A percentile compares a stretch with the other conserved stretches of the same genome.
These are phyloP conservation scores for Tephrocybe rancida DNA, from an alignment of 768 basidiomycete genomes.

Conservation along the genomic window DNA sequence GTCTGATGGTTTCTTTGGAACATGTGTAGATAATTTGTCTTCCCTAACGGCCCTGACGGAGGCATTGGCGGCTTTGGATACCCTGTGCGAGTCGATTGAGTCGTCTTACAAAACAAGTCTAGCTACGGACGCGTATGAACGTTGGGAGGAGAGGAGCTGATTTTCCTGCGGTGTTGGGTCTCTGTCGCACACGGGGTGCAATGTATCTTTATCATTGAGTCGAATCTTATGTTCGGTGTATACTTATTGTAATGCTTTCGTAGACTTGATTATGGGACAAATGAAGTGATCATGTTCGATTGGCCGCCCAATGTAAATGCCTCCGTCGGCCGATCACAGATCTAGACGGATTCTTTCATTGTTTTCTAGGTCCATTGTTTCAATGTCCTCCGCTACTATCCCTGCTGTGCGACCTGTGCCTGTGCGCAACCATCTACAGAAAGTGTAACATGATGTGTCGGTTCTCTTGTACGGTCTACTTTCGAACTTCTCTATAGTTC, in stretches of 20 bases:
- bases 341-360: too few species aligned
- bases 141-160: constrained; percentile 72
- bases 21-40: constrained; percentile 83
- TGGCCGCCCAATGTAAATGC: background rate
- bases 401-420: too few species aligned
- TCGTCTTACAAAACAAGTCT: constrained; percentile 68
- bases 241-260: constrained; percentile 7
- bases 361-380: too few species aligned
- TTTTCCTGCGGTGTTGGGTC: background rate
- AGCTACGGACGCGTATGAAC: constrained; percentile 52
- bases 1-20: constrained; percentile 2
- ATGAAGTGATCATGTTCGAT: background rate
- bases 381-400: too few species aligned
- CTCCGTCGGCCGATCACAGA: too few species aligned
- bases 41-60: constrained; percentile 78
- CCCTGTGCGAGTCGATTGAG: constrained; percentile 71
- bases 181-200: background rate
- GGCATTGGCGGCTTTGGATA: constrained; percentile 78
- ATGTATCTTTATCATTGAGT: constrained; percentile 14
- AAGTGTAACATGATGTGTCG: too few species aligned
- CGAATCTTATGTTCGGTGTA: constrained; percentile 8
- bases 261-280: background rate
- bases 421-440: too few species aligned
- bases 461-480: too few species aligned
- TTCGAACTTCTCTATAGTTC: too few species aligned